These are phyloP conservation scores for Ophiosphaerella herpotricha DNA, from an alignment of 2,329 filamentous ascomycete genomes.

Conservation along the genomic window DNA sequence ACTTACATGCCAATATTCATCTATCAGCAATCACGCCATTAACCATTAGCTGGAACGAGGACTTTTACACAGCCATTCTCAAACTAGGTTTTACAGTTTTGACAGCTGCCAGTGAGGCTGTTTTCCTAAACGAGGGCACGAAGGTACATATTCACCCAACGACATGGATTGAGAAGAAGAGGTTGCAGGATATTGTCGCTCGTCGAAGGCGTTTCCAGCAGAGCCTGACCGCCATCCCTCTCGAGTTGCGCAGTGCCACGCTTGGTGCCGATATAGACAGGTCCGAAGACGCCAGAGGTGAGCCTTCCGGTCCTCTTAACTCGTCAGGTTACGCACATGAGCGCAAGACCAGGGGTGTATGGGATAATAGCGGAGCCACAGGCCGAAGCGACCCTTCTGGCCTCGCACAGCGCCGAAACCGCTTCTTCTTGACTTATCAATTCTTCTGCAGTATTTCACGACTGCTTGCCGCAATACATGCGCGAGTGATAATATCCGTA, in stretches of 20 bases:
- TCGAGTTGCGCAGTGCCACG: slow-evolving; percentile 49
- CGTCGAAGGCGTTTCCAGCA: slow-evolving; percentile 48
- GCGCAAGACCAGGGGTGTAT: slow-evolving; percentile 60
- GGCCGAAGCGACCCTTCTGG: slow-evolving; percentile 69
- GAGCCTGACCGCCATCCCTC: slow-evolving; percentile 44
- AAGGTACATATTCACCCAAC: slow-evolving; percentile 72
- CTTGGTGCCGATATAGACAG: slow-evolving; percentile 43
- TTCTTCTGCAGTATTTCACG: slow-evolving; percentile 77
- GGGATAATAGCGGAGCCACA: slow-evolving; percentile 29
- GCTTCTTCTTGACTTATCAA: slow-evolving; percentile 76
- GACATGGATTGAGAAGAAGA: slow-evolving; percentile 92
- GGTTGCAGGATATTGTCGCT: slow-evolving; percentile 74
- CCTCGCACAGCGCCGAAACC: slow-evolving; percentile 74
- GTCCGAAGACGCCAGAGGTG: slow-evolving; percentile 43
- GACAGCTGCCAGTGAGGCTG: slow-evolving; percentile 92
- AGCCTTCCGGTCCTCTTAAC: slow-evolving; percentile 27
- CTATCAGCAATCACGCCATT: slow-evolving; percentile 69
- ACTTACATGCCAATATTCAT: slow-evolving; percentile 90
- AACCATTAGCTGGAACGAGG: slow-evolving; percentile 82
- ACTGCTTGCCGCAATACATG: slow-evolving; percentile 64
- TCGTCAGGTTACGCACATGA: slow-evolving; percentile 67
- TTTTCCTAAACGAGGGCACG: slow-evolving; percentile 90
- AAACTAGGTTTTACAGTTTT: slow-evolving; percentile 86
- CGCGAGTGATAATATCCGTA: slow-evolving; percentile 58
- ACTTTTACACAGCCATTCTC: slow-evolving; percentile 91